Conservation (phyloP, 75 land plant species). For the Cupressus sempervirens region DNA sequence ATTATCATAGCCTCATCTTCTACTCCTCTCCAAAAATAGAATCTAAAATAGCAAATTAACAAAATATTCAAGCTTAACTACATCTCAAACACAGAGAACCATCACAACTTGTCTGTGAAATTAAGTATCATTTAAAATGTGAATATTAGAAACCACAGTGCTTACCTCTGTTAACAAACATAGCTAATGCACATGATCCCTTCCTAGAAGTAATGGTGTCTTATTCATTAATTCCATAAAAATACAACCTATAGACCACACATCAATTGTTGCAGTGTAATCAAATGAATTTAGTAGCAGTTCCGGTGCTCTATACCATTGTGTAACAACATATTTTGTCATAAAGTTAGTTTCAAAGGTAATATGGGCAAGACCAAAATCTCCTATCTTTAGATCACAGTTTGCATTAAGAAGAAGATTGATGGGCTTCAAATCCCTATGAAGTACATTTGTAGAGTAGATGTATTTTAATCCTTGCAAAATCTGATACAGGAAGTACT, state of each 20-base stretch:
- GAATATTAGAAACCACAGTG: neutral
- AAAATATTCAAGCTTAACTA: neutral
- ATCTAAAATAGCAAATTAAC: neutral
- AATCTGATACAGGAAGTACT: slow-evolving; percentile 83
- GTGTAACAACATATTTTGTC: slow-evolving; percentile 96
- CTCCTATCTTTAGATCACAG: slow-evolving; percentile 94
- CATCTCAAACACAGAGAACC: neutral
- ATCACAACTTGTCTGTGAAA: neutral
- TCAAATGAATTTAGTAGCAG: slow-evolving; percentile 79
- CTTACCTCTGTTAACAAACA: slow-evolving; percentile 76
- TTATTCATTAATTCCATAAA: slow-evolving; percentile 91
- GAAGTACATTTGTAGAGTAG: slow-evolving; percentile 79
- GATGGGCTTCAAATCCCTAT: slow-evolving; percentile 89
- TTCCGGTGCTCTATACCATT: slow-evolving; percentile 99
- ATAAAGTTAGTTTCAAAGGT: slow-evolving; percentile 77
- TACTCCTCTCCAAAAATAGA: neutral
- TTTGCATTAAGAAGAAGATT: slow-evolving; percentile 91
- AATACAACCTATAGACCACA: slow-evolving; percentile 97
- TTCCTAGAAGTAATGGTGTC: slow-evolving; percentile 81
- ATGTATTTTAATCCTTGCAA: slow-evolving; percentile 88
- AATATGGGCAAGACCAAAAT: slow-evolving; percentile 93
- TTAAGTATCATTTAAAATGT: neutral
- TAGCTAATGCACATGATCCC: slow-evolving; percentile 88
- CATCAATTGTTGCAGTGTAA: slow-evolving; percentile 95
- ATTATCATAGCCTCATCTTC: neutral